Evolutionary conservation across 2,329 filamentous ascomycete species (phyloP).

Genomic region (Colletotrichum orchidophilum): DNA sequence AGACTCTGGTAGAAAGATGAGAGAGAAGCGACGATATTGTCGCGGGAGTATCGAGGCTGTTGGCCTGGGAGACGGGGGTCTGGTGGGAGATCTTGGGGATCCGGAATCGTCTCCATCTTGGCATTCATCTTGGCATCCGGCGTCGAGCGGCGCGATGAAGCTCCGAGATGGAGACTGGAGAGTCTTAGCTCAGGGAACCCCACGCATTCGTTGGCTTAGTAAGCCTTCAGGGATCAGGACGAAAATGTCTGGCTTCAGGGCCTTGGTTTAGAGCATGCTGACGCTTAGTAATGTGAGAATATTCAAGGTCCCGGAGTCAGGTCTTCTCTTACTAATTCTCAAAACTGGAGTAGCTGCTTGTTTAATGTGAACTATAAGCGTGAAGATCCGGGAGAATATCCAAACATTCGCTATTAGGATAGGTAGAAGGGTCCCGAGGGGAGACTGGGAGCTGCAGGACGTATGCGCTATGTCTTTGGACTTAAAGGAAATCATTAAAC

Average conservation of each 20-base stretch:
- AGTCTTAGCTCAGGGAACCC: background rate
- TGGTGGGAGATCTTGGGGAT: background rate
- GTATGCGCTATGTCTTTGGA: too few species aligned
- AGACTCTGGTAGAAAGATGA: background rate
- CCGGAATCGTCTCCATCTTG: conserved; percentile 1
- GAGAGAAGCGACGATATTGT: background rate
- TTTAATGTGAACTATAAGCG: too few species aligned
- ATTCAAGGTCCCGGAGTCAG: too few species aligned
- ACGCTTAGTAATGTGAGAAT: background rate
- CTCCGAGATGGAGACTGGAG: background rate
- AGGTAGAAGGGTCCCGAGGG: too few species aligned
- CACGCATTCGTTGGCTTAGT: background rate
- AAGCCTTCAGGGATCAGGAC: background rate
- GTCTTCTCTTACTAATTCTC: too few species aligned
- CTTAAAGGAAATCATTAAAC: too few species aligned
- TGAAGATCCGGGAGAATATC: too few species aligned
- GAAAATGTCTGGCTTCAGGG: background rate
- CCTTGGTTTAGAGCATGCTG: background rate
- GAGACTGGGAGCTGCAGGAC: too few species aligned
- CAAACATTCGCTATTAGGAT: too few species aligned
- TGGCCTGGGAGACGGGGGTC: conserved; percentile 1
- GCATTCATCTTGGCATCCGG: conserved; percentile 1
- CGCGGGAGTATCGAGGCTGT: conserved; percentile 4
- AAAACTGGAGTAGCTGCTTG: too few species aligned
- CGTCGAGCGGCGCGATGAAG: background rate